These are phyloP conservation scores for Didymella sp. DNA, from an alignment of 2,329 filamentous ascomycete species.

Conservation along the genomic window DNA sequence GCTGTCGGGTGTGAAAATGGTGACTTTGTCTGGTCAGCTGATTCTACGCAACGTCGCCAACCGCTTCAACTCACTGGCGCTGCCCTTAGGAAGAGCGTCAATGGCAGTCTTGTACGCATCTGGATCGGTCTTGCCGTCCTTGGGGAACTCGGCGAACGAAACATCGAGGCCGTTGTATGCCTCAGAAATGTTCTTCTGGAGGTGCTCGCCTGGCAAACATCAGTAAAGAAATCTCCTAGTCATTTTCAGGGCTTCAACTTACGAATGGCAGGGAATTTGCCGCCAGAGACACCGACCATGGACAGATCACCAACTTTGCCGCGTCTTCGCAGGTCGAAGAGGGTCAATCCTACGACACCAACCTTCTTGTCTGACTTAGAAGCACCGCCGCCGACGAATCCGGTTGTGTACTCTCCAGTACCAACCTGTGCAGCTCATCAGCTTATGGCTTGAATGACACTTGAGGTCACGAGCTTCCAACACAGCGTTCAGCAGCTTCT, in stretches of 20 bases:
- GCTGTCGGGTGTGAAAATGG: conserved; percentile 93
- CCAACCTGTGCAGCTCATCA: conserved; percentile 64
- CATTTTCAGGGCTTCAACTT: conserved; percentile 46
- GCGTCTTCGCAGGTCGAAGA: conserved; percentile 86
- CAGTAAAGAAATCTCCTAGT: conserved; percentile 15
- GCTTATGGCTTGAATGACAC: neutral
- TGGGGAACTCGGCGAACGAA: conserved; percentile 81
- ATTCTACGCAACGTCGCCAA: neutral
- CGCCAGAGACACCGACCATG: conserved; percentile 90
- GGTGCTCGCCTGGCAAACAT: conserved; percentile 70
- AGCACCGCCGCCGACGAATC: conserved; percentile 83
- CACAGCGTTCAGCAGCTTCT: neutral
- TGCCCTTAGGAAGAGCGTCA: conserved; percentile 78
- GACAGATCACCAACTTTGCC: conserved; percentile 85
- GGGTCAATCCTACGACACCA: conserved; percentile 86
- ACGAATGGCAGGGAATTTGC: conserved; percentile 92
- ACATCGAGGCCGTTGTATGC: conserved; percentile 90
- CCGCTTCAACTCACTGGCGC: conserved; percentile 64
- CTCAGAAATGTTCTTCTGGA: conserved; percentile 84
- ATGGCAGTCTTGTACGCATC: conserved; percentile 90
- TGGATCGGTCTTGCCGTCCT: conserved; percentile 74
- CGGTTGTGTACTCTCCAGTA: conserved; percentile 96
- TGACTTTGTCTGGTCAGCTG: conserved; percentile 60
- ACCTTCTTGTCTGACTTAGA: conserved; percentile 96
- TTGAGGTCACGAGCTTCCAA: neutral